phyloP scores from a whole-genome alignment of 495 filamentous ascomycete species.

The Neurospora sp. region DNA sequence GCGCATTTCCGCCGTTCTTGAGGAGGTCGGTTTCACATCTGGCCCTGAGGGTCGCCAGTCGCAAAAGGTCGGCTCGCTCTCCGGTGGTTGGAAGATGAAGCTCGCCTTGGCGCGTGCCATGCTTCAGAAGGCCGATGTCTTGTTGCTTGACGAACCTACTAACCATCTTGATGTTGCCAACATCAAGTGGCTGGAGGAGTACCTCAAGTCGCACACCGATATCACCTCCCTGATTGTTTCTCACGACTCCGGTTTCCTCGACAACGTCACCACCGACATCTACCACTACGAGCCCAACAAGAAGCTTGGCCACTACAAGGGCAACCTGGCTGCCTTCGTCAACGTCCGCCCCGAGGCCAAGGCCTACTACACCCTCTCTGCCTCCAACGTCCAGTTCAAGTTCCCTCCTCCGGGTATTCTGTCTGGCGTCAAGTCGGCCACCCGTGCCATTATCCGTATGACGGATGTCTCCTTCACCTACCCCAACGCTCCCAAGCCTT shows the following conservation, averaged over 20 bases:
- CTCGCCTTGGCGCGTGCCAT: slow-evolving; percentile 91
- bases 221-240: slow-evolving; percentile 96
- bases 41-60: slow-evolving; percentile 81
- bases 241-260: slow-evolving; percentile 96
- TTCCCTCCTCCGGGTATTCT: slow-evolving; percentile 94
- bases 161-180: slow-evolving; percentile 97
- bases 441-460: slow-evolving; percentile 92
- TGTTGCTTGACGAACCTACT: slow-evolving; percentile 96
- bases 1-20: slow-evolving; percentile 71
- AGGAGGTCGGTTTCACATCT: slow-evolving; percentile 86
- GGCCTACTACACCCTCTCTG: slow-evolving; percentile 95
- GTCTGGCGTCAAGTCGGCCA: slow-evolving; percentile 87
- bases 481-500: slow-evolving; percentile 74
- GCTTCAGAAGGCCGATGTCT: slow-evolving; percentile 89
- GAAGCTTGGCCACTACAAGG: slow-evolving; percentile 90
- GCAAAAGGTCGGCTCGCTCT: slow-evolving; percentile 84
- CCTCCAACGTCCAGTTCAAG: slow-evolving; percentile 87
- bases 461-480: slow-evolving; percentile 84
- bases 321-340: slow-evolving; percentile 90
- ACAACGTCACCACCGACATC: slow-evolving; percentile 96
- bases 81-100: slow-evolving; percentile 99
- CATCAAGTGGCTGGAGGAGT: slow-evolving; percentile 90
- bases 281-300: slow-evolving; percentile 96
- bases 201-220: slow-evolving; percentile 89
- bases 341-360: slow-evolving; percentile 90